phyloP scores from a whole-genome alignment of 805 yeast species.

The Teunomyces gatunensis region DNA sequence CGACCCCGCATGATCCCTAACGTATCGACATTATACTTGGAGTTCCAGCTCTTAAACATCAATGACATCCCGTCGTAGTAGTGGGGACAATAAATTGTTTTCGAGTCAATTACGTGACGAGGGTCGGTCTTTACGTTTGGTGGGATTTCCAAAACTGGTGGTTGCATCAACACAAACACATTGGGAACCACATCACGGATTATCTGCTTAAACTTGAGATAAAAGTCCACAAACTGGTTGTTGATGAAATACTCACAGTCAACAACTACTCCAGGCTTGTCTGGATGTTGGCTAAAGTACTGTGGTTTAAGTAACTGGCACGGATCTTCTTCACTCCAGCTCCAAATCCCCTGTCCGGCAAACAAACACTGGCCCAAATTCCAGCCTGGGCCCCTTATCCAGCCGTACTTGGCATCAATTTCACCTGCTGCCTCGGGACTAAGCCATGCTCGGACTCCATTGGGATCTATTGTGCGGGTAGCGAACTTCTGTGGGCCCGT shows the following conservation, averaged over 20 bases:
- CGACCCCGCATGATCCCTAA: constrained; percentile 79
- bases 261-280: neutral
- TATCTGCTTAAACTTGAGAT: constrained; percentile 45
- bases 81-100: constrained; percentile 80
- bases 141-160: constrained; percentile 78
- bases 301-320: constrained; percentile 30
- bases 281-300: constrained; percentile 24
- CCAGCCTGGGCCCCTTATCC: constrained; percentile 67
- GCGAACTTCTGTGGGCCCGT: constrained; percentile 76
- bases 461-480: constrained; percentile 56
- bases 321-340: constrained; percentile 22
- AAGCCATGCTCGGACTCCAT: constrained; percentile 71
- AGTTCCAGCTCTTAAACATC: constrained; percentile 89
- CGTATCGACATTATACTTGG: constrained; percentile 80
- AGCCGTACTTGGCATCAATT: constrained; percentile 66
- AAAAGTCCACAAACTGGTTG: constrained; percentile 61
- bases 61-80: constrained; percentile 93
- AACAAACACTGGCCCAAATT: constrained; percentile 71
- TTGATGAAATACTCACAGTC: constrained; percentile 56
- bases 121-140: constrained; percentile 57
- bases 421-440: constrained; percentile 35
- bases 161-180: constrained; percentile 65
- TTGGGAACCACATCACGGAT: constrained; percentile 46
- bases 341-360: constrained; percentile 82
- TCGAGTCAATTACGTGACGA: constrained; percentile 51